These are phyloP conservation scores for Podaxis rugospora DNA, from an alignment of 768 basidiomycete genomes.

Conservation along the genomic window DNA sequence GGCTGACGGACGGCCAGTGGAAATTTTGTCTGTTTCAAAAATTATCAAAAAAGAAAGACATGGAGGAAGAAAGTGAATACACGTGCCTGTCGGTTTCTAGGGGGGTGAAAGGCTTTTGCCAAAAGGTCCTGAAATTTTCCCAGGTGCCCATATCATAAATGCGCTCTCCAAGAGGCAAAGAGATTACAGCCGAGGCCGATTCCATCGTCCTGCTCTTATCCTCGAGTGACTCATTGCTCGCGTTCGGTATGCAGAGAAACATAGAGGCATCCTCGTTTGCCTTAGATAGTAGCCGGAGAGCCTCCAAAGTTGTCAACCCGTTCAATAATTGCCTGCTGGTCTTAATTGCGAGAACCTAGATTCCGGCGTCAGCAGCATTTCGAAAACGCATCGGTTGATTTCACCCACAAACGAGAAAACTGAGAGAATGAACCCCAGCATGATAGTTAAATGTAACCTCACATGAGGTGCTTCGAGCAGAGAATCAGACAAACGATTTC, in stretches of 20 bases:
- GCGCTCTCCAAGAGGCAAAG: conserved; percentile 23
- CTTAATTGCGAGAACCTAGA: conserved; percentile 18
- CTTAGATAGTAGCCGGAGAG: conserved; percentile 11
- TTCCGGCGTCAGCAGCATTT: not conserved
- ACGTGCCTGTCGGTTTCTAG: conserved; percentile 12
- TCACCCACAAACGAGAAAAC: conserved; percentile 31
- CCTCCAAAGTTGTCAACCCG: conserved; percentile 34
- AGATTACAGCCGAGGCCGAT: conserved; percentile 8
- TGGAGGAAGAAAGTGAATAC: not conserved
- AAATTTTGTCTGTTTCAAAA: conserved; percentile 17
- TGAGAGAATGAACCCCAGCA: conserved; percentile 25
- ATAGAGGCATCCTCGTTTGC: not conserved
- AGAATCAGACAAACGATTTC: conserved; percentile 15
- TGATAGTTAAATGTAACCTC: conserved; percentile 22
- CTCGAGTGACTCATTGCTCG: not conserved
- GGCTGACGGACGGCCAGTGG: conserved; percentile 36
- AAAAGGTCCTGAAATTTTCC: conserved; percentile 24
- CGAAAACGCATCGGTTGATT: not conserved
- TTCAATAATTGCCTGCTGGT: conserved; percentile 17
- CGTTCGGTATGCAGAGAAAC: conserved; percentile 11
- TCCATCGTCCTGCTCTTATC: not conserved
- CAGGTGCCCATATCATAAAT: conserved; percentile 34
- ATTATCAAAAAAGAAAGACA: conserved; percentile 1
- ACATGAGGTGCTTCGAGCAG: conserved; percentile 35
- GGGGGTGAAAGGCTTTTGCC: conserved; percentile 19